Conservation (phyloP, 177 flowering plant species). For the Telopea speciosissima region DNA sequence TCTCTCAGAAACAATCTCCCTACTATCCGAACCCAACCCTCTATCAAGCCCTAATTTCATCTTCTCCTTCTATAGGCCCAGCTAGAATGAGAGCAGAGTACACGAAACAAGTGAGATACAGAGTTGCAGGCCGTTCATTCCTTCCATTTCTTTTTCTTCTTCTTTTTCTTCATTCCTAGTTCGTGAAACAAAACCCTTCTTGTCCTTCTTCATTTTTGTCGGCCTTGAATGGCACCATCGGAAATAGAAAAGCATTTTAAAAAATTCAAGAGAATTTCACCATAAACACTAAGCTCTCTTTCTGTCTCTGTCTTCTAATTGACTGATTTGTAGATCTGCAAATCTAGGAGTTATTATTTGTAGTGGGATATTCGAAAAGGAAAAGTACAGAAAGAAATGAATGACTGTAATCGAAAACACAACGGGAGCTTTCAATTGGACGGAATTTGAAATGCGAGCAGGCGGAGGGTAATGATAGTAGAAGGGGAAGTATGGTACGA, state of each 20-base stretch:
- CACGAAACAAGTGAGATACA: not conserved
- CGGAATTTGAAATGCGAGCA: conserved; percentile 1
- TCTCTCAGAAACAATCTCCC: no score
- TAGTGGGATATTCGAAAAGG: conserved; percentile 13
- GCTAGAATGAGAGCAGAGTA: not conserved
- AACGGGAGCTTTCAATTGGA: conserved; percentile 1
- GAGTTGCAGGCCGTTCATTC: not conserved
- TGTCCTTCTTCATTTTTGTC: not conserved
- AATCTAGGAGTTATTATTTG: not conserved
- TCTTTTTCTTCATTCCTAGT: not conserved
- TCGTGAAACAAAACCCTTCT: not conserved
- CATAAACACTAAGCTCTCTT: not conserved
- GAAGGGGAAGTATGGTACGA: conserved; percentile 40
- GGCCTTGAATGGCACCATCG: no score
- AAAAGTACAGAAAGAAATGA: not conserved
- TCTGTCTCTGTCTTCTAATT: not conserved
- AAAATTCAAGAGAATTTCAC: not conserved
- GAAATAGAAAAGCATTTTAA: no score
- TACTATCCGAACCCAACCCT: no score
- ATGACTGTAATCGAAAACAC: not conserved
- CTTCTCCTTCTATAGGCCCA: no score
- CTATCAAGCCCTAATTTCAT: no score
- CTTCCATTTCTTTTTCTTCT: not conserved
- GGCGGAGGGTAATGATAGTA: conserved; percentile 36
- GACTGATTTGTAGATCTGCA: not conserved